These are phyloP conservation scores for Ophiosphaerella narmari DNA, from an alignment of 2,329 filamentous ascomycete genomes.

Conservation along the genomic window DNA sequence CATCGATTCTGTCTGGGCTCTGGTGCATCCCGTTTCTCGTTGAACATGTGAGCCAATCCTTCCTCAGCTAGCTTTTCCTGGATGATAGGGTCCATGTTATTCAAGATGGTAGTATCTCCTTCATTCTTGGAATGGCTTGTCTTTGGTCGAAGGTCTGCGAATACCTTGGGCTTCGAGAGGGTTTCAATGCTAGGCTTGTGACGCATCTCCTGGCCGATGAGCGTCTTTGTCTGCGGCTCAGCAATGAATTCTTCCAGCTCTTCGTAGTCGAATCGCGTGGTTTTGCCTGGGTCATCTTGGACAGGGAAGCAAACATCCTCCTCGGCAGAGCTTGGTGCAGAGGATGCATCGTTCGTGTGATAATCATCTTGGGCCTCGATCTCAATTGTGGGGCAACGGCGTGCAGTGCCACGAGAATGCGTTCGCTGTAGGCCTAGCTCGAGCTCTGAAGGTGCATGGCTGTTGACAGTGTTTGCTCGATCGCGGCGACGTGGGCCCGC, in stretches of 20 bases:
- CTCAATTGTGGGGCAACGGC: slow-evolving; percentile 64
- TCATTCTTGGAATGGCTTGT: slow-evolving; percentile 43
- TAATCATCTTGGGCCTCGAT: slow-evolving; percentile 61
- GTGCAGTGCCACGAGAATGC: slow-evolving; percentile 69
- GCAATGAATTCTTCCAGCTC: slow-evolving; percentile 90
- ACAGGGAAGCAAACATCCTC: slow-evolving; percentile 89
- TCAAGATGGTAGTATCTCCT: slow-evolving; percentile 34
- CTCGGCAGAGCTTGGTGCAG: slow-evolving; percentile 73
- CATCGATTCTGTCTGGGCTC: slow-evolving; percentile 73
- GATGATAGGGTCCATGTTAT: slow-evolving; percentile 35
- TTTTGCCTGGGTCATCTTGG: slow-evolving; percentile 72
- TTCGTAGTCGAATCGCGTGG: slow-evolving; percentile 87
- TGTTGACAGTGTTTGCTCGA: slow-evolving; percentile 70
- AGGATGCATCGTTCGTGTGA: slow-evolving; percentile 65
- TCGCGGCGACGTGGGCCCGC: slow-evolving; percentile 86
- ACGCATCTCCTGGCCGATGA: slow-evolving; percentile 49
- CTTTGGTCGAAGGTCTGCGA: slow-evolving; percentile 64
- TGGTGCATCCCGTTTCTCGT: slow-evolving; percentile 34
- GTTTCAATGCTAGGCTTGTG: slow-evolving; percentile 42
- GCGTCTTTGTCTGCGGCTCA: slow-evolving; percentile 56
- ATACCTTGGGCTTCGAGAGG: slow-evolving; percentile 60
- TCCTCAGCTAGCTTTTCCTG: slow-evolving; percentile 53
- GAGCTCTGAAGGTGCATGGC: slow-evolving; percentile 56
- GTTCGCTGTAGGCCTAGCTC: slow-evolving; percentile 70
- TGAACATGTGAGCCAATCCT: slow-evolving; percentile 42